Evolutionary conservation across 1,284 basidiomycete species (phyloP), one percentile per base, ranked within the genome.

Genomic region (Pseudozyma sp.): DNA sequence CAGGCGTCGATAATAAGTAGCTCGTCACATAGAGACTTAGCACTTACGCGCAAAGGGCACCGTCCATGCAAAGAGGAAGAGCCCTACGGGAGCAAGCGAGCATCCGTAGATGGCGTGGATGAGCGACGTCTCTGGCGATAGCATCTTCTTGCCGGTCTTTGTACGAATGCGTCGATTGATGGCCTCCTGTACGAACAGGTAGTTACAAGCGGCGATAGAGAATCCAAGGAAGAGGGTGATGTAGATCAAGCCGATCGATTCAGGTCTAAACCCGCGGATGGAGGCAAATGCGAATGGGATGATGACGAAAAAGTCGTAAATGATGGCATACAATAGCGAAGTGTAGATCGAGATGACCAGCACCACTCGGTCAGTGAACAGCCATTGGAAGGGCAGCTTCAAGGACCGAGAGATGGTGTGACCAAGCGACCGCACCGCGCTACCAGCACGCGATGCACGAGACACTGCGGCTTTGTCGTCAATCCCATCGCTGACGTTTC

Each of bases 241-340:
- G 48, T 67, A 76, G 17, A 73, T 58, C 50, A 76, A 24, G 6
- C 74, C 74, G 39, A 63, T 50, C 30, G 53, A 54, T 35, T 73
- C 69, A 4, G 63, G 45, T n/a, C 49, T 42, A 52, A 67, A 76
- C 30, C 57, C 54, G n/a, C 74, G 58, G 30, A 74, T 68, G n/a
- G 48, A 52, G 16, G 30, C 58, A 16, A 76, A 76, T 5, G 71
- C 69, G 30, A 61, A 61, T 7, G 74, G 74, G 10, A 74, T 61
- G 46, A 74, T 61, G 58, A 60, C 65, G 48, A 76, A 76, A 47
- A 73, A 76, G 50, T 56, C 65, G 46, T 76, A 76, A 39, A 76
- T 61, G 59, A 73, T 68, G 13, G 60, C 70, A 14, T 76, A 76
- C 30, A 76, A 57, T 35, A 76, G 44, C 24, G 63, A 63, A 3